Evolutionary conservation across 2,329 filamentous ascomycete species (phyloP).

Genomic region (Aureobasidium leucospermi): DNA sequence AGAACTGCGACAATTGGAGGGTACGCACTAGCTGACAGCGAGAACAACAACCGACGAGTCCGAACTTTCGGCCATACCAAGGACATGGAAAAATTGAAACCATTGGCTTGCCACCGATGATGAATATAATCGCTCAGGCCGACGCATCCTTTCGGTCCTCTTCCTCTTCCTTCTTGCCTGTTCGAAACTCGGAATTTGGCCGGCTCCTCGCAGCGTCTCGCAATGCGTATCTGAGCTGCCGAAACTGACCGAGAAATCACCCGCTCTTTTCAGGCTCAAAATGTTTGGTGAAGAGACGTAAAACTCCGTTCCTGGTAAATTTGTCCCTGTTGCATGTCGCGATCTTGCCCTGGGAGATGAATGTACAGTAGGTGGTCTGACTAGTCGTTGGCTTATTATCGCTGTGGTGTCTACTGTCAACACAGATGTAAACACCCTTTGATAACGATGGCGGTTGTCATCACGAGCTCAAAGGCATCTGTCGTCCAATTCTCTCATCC

Average conservation of each 20-base stretch:
- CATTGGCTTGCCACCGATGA: not conserved
- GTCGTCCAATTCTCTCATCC: too few relatives aligned
- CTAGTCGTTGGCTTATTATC: not conserved
- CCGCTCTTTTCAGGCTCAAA: not conserved
- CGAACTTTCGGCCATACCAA: not conserved
- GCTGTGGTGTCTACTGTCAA: not conserved
- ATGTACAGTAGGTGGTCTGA: not conserved
- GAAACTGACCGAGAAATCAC: slow-evolving; percentile 4
- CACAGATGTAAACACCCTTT: not conserved
- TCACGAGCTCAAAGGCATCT: too few relatives aligned
- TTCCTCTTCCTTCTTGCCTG: not conserved
- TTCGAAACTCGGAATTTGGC: not conserved
- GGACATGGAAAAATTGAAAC: not conserved
- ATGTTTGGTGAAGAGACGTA: not conserved
- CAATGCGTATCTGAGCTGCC: not conserved
- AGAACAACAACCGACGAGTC: not conserved
- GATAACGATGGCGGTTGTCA: not conserved
- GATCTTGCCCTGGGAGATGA: not conserved
- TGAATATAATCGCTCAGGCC: not conserved
- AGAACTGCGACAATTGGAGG: not conserved
- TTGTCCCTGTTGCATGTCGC: not conserved
- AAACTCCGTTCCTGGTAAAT: not conserved
- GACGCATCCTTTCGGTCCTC: not conserved
- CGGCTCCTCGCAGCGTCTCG: not conserved
- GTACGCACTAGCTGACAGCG: not conserved